A percentile compares a stretch with the other conserved stretches of the same genome.
These are phyloP conservation scores for Rhododendron kiyosumense DNA, from an alignment of 148 eudicot species.

Conservation along the genomic window DNA sequence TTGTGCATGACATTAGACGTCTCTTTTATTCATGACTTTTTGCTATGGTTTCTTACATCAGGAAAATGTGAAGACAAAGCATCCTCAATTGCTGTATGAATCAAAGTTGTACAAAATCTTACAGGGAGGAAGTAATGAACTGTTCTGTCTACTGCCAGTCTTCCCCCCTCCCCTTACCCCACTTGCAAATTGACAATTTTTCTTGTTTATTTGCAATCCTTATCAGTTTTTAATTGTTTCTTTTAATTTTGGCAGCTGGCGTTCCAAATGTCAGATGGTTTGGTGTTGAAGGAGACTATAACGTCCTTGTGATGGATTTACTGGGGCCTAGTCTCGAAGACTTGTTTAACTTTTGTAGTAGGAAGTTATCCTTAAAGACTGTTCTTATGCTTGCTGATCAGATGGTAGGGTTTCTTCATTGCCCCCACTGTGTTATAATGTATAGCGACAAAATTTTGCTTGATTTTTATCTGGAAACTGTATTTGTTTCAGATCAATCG, in stretches of 20 bases:
- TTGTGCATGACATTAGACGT: neutral
- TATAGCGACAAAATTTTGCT: neutral
- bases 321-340: constrained; percentile 98
- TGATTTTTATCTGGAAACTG: neutral
- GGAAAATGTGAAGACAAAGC: constrained; percentile 88
- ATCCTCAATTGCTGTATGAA: constrained; percentile 82
- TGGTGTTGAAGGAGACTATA: constrained; percentile 98
- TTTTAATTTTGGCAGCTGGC: constrained; percentile 57
- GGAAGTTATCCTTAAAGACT: constrained; percentile 89
- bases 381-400: constrained; percentile 99
- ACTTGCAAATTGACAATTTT: neutral
- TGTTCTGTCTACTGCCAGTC: constrained; percentile 1
- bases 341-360: constrained; percentile 87
- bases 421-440: neutral
- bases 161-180: neutral
- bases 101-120: constrained; percentile 79
- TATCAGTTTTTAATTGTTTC: constrained; percentile 7
- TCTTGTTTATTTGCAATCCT: constrained; percentile 3
- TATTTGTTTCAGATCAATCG: constrained; percentile 65
- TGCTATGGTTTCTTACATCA: constrained; percentile 19
- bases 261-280: constrained; percentile 85
- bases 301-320: constrained; percentile 92
- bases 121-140: constrained; percentile 83
- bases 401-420: constrained; percentile 47
- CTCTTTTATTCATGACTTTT: constrained; percentile 2